Conservation (phyloP, 495 filamentous ascomycete genomes). For the Hypoxylon trugodes region DNA sequence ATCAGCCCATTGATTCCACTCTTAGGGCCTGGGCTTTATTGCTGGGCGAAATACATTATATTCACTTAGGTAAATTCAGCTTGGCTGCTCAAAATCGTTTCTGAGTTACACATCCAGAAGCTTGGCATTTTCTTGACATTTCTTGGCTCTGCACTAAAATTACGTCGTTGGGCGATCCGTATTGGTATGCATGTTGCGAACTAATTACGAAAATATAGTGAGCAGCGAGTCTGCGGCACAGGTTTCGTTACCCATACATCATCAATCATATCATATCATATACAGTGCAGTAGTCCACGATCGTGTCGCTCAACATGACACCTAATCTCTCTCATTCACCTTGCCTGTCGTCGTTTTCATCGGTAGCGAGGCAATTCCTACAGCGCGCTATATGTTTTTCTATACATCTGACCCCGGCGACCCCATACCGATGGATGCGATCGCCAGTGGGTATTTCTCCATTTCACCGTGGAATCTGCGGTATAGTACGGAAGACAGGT, state of each 20-base stretch:
- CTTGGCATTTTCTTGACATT: conserved; percentile 40
- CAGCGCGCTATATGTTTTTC: not conserved
- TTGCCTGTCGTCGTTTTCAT: not conserved
- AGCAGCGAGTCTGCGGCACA: conserved; percentile 10
- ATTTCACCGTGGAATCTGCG: conserved; percentile 17
- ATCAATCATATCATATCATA: too few relatives aligned
- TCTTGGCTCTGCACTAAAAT: conserved; percentile 28
- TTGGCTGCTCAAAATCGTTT: conserved; percentile 26
- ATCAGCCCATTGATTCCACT: conserved; percentile 34
- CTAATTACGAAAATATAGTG: conserved; percentile 17
- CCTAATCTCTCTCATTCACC: not conserved
- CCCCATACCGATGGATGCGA: conserved; percentile 7
- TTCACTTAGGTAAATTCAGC: conserved; percentile 11
- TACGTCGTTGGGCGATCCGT: not conserved
- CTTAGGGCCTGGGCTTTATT: conserved; percentile 30
- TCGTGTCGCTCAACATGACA: not conserved
- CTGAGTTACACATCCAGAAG: conserved; percentile 22
- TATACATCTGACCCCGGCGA: conserved; percentile 10
- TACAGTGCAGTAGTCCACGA: not conserved
- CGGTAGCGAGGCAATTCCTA: not conserved
- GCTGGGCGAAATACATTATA: conserved; percentile 18
- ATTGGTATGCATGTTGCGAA: conserved; percentile 7
- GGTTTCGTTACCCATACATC: too few relatives aligned
- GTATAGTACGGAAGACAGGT: conserved; percentile 19
- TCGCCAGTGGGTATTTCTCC: conserved; percentile 28